Conservation (phyloP, 2,329 filamentous ascomycete species). For the Lachnellula hyalina region DNA sequence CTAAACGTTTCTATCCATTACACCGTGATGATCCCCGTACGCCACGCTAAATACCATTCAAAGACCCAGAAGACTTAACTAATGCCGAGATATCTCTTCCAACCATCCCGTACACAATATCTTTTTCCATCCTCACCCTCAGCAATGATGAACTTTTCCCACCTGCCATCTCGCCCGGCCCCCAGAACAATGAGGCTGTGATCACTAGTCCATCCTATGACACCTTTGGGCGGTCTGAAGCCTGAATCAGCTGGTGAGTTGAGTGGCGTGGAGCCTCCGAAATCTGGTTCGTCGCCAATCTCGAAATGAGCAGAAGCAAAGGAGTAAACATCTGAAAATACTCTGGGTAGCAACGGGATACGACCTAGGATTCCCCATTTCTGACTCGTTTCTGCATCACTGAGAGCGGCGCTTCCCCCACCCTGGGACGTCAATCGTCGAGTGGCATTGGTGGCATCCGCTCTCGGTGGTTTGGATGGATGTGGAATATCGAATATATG, state of each 20-base stretch:
- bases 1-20: not conserved
- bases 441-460: conserved; percentile 31
- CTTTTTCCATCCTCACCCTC: conserved; percentile 63
- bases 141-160: conserved; percentile 80
- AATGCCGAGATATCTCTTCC: conserved; percentile 68
- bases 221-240: conserved; percentile 66
- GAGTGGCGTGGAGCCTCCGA: conserved; percentile 51
- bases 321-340: conserved; percentile 87
- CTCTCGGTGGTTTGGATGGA: conserved; percentile 36
- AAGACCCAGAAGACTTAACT: conserved; percentile 16
- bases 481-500: conserved; percentile 86
- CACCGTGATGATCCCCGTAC: conserved; percentile 7
- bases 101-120: conserved; percentile 65
- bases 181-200: conserved; percentile 70
- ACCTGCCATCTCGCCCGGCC: conserved; percentile 72
- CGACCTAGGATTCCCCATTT: conserved; percentile 85
- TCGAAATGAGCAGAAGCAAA: conserved; percentile 78
- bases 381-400: conserved; percentile 50
- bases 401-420: conserved; percentile 28
- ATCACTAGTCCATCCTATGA: conserved; percentile 80
- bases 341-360: conserved; percentile 75
- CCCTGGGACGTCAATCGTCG: conserved; percentile 30
- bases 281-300: conserved; percentile 67
- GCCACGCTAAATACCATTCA: conserved; percentile 21
- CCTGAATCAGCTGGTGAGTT: conserved; percentile 40